A percentile compares a stretch with the other conserved stretches of the same genome.
Conservation (phyloP, 371 early-diverging fungal species). For the Polyrhizophydium stewartii region DNA sequence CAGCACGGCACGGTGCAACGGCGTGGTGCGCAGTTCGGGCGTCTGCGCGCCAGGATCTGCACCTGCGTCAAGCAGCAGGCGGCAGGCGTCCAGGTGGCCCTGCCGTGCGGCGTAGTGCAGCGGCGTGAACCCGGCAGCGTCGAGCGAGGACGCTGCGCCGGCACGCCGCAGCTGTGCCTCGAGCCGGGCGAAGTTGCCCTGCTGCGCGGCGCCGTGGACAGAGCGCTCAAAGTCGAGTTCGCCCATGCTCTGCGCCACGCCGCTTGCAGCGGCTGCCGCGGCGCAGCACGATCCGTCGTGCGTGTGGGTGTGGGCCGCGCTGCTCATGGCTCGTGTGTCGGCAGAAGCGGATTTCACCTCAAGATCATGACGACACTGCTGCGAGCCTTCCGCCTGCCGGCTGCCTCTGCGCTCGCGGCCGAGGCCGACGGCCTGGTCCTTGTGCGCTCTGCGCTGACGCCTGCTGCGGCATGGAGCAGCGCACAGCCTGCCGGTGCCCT, state of each 20-base stretch:
- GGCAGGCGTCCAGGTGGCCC: constrained; percentile 7
- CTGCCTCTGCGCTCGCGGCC: neutral
- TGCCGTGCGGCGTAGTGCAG: constrained; percentile 12
- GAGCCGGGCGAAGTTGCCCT: neutral
- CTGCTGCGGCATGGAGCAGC: too few species aligned
- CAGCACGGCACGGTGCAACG: constrained; percentile 8
- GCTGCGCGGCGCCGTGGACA: constrained; percentile 1
- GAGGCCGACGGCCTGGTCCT: neutral
- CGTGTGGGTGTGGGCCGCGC: too few species aligned
- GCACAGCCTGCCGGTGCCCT: neutral
- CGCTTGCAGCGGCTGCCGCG: too few species aligned
- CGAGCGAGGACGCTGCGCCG: neutral
- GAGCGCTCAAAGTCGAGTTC: neutral
- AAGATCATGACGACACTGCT: too few species aligned
- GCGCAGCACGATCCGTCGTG: too few species aligned
- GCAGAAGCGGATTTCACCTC: too few species aligned
- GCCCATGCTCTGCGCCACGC: neutral
- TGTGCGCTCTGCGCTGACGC: neutral
- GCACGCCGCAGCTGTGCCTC: neutral
- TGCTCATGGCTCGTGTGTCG: too few species aligned
- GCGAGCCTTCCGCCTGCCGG: too few species aligned
- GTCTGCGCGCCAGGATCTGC: constrained; percentile 4
- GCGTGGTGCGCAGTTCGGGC: constrained; percentile 5
- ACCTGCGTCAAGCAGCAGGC: constrained; percentile 4
- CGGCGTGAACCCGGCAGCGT: constrained; percentile 9